Evolutionary conservation across 352 stramenopile genomes (phyloP).

Genomic region (Aphanomyces stellatus): DNA sequence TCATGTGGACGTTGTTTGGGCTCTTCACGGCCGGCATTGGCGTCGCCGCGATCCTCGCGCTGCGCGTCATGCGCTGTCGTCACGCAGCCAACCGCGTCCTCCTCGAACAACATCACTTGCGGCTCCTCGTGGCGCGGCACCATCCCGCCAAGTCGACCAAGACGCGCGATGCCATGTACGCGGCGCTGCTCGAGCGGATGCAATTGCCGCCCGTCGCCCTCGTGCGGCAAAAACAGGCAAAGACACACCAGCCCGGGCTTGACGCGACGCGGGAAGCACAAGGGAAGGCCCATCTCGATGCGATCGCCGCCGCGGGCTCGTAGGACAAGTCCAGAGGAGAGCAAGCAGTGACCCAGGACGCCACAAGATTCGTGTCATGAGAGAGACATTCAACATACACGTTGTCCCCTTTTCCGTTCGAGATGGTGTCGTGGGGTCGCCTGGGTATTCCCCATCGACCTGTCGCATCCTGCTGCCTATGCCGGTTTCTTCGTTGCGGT

Average conservation of each 20-base stretch:
- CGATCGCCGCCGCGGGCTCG: background rate
- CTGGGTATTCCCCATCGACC: too few species aligned
- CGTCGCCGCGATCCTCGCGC: background rate
- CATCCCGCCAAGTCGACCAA: background rate
- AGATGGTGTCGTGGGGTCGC: too few species aligned
- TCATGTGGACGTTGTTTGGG: background rate
- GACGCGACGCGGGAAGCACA: background rate
- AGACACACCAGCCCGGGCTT: background rate
- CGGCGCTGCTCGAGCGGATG: background rate
- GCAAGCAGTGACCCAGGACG: too few species aligned
- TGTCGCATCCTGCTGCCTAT: too few species aligned
- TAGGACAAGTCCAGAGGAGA: background rate
- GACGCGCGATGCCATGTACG: background rate
- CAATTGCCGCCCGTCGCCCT: background rate
- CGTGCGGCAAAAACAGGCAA: background rate
- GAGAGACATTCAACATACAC: too few species aligned
- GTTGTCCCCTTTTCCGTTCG: too few species aligned
- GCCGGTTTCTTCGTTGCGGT: too few species aligned
- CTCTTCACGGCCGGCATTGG: background rate
- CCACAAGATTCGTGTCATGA: too few species aligned
- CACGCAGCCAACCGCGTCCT: background rate
- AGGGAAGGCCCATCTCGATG: background rate
- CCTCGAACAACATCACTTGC: background rate
- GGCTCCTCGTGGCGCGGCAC: background rate
- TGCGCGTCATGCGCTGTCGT: background rate